These are phyloP conservation scores for Calocybe indica DNA, from an alignment of 768 basidiomycete genomes.

Conservation along the genomic window DNA sequence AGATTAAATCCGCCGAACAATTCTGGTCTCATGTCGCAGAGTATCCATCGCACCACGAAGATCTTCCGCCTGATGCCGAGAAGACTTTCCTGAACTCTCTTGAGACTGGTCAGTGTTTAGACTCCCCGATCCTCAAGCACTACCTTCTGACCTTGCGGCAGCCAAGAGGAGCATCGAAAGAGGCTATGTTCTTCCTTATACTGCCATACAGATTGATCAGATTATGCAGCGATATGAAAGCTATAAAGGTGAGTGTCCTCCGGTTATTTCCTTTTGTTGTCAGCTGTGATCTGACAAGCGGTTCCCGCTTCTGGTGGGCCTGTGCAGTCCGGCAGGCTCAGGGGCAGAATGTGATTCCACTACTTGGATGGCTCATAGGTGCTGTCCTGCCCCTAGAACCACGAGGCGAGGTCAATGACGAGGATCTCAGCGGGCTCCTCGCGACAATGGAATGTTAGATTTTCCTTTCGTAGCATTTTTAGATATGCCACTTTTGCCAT, in stretches of 20 bases:
- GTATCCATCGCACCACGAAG: slow-evolving; percentile 33
- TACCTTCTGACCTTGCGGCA: slow-evolving; percentile 6
- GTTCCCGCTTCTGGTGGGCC: too few relatives aligned
- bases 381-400: slow-evolving; percentile 38
- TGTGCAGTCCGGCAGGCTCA: slow-evolving; percentile 20
- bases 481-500: too few relatives aligned
- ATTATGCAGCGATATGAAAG: slow-evolving; percentile 30
- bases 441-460: too few relatives aligned
- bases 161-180: slow-evolving; percentile 22
- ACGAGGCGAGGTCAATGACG: slow-evolving; percentile 19
- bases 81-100: slow-evolving; percentile 26
- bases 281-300: not conserved
- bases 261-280: not conserved
- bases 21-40: slow-evolving; percentile 39
- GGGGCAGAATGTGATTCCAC: slow-evolving; percentile 23
- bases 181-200: slow-evolving; percentile 29
- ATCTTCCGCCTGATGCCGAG: slow-evolving; percentile 30
- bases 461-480: too few relatives aligned
- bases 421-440: slow-evolving; percentile 11
- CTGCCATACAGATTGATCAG: slow-evolving; percentile 29
- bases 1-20: slow-evolving; percentile 20
- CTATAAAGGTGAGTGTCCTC: slow-evolving; percentile 24
- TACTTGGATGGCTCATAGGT: slow-evolving; percentile 36
- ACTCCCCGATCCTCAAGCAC: not conserved
- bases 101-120: slow-evolving; percentile 20